Conservation (phyloP, 495 filamentous ascomycete genomes). For the Aspergillus heteromorphus region DNA sequence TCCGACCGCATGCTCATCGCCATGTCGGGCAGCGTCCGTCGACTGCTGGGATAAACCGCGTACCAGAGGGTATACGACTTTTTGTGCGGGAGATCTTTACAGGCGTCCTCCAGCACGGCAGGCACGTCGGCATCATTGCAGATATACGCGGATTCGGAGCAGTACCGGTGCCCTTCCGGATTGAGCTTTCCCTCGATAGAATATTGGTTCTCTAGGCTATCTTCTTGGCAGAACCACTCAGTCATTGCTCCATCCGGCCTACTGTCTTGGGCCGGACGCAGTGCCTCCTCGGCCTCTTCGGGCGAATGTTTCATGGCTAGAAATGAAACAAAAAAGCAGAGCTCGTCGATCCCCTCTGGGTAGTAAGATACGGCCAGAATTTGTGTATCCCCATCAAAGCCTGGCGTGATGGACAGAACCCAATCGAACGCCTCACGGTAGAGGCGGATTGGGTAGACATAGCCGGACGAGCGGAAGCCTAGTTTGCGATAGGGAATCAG, state of each 20-base stretch:
- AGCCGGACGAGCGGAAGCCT: conserved; percentile 37
- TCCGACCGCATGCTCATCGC: conserved; percentile 47
- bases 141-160: conserved; percentile 47
- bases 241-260: conserved; percentile 25
- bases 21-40: conserved; percentile 39
- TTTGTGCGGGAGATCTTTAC: conserved; percentile 34
- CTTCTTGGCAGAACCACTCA: conserved; percentile 30
- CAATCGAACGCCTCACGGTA: conserved; percentile 41
- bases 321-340: conserved; percentile 34
- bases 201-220: conserved; percentile 39
- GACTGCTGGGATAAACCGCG: conserved; percentile 42
- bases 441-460: conserved; percentile 36
- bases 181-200: conserved; percentile 32
- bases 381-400: conserved; percentile 36
- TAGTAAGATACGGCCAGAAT: conserved; percentile 34
- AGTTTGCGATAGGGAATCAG: conserved; percentile 20
- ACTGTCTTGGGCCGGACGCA: conserved; percentile 28
- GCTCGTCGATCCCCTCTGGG: conserved; percentile 19
- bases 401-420: conserved; percentile 32
- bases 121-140: conserved; percentile 37
- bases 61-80: conserved; percentile 44
- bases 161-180: conserved; percentile 40
- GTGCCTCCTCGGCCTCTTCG: conserved; percentile 26
- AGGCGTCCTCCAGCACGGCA: conserved; percentile 36
- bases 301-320: conserved; percentile 34